Percentiles rank a stretch among this genome's conserved stretches.
phyloP scores from a whole-genome alignment of 2,329 filamentous ascomycete genomes.

The Arthroderma uncinatum region DNA sequence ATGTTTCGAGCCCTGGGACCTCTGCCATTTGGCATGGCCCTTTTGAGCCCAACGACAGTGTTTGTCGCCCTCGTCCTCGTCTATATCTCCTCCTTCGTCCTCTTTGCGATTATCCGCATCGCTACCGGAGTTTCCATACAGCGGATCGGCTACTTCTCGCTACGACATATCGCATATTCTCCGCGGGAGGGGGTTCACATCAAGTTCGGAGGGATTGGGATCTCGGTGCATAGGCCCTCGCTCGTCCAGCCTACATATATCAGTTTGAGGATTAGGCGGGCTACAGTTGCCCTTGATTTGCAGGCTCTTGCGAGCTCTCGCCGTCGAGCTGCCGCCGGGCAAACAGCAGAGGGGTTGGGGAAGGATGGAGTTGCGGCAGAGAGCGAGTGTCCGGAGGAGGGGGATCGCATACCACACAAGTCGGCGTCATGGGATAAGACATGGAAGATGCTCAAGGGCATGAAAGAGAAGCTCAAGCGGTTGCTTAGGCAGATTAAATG shows the following conservation, averaged over 20 bases:
- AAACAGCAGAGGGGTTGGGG: slow-evolving; percentile 11
- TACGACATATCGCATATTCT: slow-evolving; percentile 81
- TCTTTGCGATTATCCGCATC: slow-evolving; percentile 87
- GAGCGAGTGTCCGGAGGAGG: background rate
- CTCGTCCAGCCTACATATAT: slow-evolving; percentile 97
- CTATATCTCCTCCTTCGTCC: slow-evolving; percentile 82
- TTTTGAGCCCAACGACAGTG: slow-evolving; percentile 61
- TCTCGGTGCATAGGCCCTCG: slow-evolving; percentile 83
- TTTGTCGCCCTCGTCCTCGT: slow-evolving; percentile 73
- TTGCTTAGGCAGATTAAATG: slow-evolving; percentile 79
- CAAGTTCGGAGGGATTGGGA: slow-evolving; percentile 76
- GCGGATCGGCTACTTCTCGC: slow-evolving; percentile 80
- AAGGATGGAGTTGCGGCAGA: background rate
- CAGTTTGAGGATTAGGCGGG: slow-evolving; percentile 75
- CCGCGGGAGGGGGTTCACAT: slow-evolving; percentile 80
- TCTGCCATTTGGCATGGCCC: slow-evolving; percentile 28
- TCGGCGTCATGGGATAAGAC: slow-evolving; percentile 51
- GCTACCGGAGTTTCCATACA: slow-evolving; percentile 92
- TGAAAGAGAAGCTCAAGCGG: slow-evolving; percentile 77
- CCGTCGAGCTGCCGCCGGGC: background rate
- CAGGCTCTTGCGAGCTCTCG: slow-evolving; percentile 34
- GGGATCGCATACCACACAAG: background rate
- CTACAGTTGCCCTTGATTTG: slow-evolving; percentile 73
- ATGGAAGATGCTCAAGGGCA: slow-evolving; percentile 65
- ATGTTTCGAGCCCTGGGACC: slow-evolving; percentile 6